Evolutionary conservation across 1,284 basidiomycete species (phyloP).

Genomic region (Heterobasidion annosum): DNA sequence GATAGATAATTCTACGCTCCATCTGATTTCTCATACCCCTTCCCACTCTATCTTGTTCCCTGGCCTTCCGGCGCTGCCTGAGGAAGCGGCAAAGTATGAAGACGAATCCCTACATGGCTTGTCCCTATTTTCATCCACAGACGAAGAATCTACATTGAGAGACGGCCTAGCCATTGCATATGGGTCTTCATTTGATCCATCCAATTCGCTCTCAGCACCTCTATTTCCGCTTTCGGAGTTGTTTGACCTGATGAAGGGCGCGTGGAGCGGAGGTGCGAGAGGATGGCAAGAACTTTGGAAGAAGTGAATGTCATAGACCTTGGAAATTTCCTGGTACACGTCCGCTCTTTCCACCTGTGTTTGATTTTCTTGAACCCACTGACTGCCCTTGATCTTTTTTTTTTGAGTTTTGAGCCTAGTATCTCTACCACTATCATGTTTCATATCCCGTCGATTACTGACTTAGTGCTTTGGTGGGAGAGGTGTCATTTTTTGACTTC

Average conservation of each 20-base stretch:
- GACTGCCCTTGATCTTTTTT: too few relatives aligned
- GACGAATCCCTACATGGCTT: not conserved
- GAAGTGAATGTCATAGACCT: not conserved
- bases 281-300: not conserved
- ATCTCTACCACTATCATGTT: too few relatives aligned
- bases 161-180: constrained; percentile 3
- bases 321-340: not conserved
- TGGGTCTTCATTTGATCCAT: not conserved
- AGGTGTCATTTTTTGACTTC: too few relatives aligned
- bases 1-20: constrained; percentile 24
- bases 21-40: constrained; percentile 20
- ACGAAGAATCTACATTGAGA: not conserved
- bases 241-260: constrained; percentile 5
- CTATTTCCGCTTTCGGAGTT: not conserved
- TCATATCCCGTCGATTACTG: too few relatives aligned
- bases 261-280: constrained; percentile 1
- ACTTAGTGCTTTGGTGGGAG: too few relatives aligned
- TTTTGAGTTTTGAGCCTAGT: too few relatives aligned
- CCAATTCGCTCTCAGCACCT: constrained; percentile 1
- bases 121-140: not conserved
- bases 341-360: too few relatives aligned
- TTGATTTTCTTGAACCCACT: too few relatives aligned
- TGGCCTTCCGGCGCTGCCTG: constrained; percentile 12
- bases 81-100: not conserved
- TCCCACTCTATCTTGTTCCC: constrained; percentile 23